These are phyloP conservation scores for Eleusine coracana DNA, from an alignment of 176 grass and related monocot species.

Conservation along the genomic window DNA sequence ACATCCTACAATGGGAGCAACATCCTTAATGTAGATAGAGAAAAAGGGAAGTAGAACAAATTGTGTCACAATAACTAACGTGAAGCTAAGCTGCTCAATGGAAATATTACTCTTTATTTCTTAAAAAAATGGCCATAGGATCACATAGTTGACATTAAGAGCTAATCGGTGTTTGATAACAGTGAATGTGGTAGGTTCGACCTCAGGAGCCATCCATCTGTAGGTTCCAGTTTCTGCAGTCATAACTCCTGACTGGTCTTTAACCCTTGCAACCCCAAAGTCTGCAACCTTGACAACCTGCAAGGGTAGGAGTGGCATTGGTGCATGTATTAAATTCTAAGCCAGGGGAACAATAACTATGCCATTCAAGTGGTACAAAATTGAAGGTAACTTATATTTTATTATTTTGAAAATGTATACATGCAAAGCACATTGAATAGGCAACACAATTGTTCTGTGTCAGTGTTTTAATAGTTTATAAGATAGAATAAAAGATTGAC, in stretches of 20 bases:
- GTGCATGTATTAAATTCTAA: slow-evolving; percentile 10
- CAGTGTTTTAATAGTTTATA: neutral
- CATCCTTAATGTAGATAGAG: neutral
- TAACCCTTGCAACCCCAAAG: slow-evolving; percentile 84
- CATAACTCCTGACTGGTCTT: slow-evolving; percentile 87
- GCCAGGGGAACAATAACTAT: neutral
- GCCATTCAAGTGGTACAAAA: slow-evolving; percentile 1
- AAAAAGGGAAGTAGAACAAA: slow-evolving; percentile 4
- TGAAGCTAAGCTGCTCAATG: neutral
- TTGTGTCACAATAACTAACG: neutral
- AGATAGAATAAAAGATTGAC: neutral
- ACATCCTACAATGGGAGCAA: neutral
- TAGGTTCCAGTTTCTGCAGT: slow-evolving; percentile 94
- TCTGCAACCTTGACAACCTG: slow-evolving; percentile 94
- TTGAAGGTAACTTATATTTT: neutral
- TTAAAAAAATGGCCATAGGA: neutral
- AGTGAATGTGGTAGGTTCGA: slow-evolving; percentile 22
- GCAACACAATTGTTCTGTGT: neutral
- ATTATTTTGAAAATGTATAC: neutral
- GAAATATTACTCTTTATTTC: slow-evolving; percentile 11
- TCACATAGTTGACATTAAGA: neutral
- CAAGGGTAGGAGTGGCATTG: neutral
- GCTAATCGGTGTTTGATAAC: neutral
- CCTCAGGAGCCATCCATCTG: slow-evolving; percentile 93
- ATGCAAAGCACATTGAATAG: neutral